Percentiles rank a stretch among this genome's conserved stretches.
phyloP scores from a whole-genome alignment of 2,329 filamentous ascomycete genomes.

The Annulohypoxylon truncatum region DNA sequence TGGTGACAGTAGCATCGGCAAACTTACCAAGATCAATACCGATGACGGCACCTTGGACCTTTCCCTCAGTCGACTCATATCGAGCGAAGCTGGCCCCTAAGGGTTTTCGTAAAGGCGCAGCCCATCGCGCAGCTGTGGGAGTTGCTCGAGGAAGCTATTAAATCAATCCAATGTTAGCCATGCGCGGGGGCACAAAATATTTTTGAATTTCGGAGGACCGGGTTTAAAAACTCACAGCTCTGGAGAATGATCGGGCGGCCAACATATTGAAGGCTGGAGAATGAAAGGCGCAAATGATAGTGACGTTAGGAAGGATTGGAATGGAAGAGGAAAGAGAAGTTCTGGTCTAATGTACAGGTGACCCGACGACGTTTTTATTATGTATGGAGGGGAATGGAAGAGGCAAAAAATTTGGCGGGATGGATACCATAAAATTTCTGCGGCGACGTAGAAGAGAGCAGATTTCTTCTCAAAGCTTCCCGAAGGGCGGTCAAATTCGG shows the following conservation, averaged over 20 bases:
- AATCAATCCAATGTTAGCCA: slow-evolving; percentile 30
- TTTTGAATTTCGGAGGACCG: slow-evolving; percentile 5
- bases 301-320: slow-evolving; percentile 48
- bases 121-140: slow-evolving; percentile 74
- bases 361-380: slow-evolving; percentile 46
- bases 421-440: slow-evolving; percentile 42
- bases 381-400: slow-evolving; percentile 34
- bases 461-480: slow-evolving; percentile 49
- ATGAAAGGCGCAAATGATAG: slow-evolving; percentile 41
- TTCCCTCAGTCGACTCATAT: slow-evolving; percentile 82
- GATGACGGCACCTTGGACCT: slow-evolving; percentile 95
- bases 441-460: slow-evolving; percentile 43
- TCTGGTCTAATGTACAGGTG: slow-evolving; percentile 45
- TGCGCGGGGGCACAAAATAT: slow-evolving; percentile 35
- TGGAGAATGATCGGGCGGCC: slow-evolving; percentile 72
- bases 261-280: slow-evolving; percentile 68
- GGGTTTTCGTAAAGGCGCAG: slow-evolving; percentile 75
- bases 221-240: slow-evolving; percentile 72
- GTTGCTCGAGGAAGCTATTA: slow-evolving; percentile 81
- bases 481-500: slow-evolving; percentile 44
- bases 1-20: not conserved
- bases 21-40: slow-evolving; percentile 93
- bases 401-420: slow-evolving; percentile 34
- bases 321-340: slow-evolving; percentile 47
- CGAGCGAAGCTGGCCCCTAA: slow-evolving; percentile 79